A percentile compares a stretch with the other conserved stretches of the same genome.
Conservation (phyloP, 768 basidiomycete genomes). For the Termitomyces sp. region DNA sequence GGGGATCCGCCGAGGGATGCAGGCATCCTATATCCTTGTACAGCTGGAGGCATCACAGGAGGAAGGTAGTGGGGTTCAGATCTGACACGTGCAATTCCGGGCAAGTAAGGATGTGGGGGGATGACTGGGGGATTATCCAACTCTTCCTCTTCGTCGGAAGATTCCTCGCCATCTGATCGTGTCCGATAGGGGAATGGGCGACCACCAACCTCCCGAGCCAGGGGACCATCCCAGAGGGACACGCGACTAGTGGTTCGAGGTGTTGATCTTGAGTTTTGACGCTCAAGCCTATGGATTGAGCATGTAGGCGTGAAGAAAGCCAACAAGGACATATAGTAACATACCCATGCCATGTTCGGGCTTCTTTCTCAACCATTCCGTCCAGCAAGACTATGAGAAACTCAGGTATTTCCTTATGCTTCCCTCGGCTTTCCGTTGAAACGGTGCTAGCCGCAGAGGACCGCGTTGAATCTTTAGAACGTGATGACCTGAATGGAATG, state of each 20-base stretch:
- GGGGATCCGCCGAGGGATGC: conserved; percentile 7
- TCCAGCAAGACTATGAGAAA: conserved; percentile 36
- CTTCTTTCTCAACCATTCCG: conserved; percentile 25
- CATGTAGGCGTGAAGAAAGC: neutral
- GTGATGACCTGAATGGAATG: conserved; percentile 7
- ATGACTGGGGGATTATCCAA: conserved; percentile 29
- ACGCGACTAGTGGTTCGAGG: conserved; percentile 21
- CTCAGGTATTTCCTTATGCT: conserved; percentile 17
- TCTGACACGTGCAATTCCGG: conserved; percentile 3
- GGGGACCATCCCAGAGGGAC: conserved; percentile 37
- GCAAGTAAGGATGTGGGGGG: conserved; percentile 21
- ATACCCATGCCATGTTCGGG: conserved; percentile 39
- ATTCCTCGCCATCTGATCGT: conserved; percentile 21
- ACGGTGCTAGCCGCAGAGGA: conserved; percentile 12
- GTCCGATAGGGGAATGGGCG: conserved; percentile 11
- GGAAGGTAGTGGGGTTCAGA: conserved; percentile 9
- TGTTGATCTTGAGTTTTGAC: conserved; percentile 24
- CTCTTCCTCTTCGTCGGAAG: conserved; percentile 18
- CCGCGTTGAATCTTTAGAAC: conserved; percentile 7
- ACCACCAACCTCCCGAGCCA: conserved; percentile 25
- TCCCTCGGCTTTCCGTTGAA: conserved; percentile 14
- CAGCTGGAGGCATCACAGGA: conserved; percentile 1
- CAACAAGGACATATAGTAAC: conserved; percentile 5
- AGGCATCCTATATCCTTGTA: conserved; percentile 4
- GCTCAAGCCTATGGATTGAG: conserved; percentile 22